These are phyloP conservation scores for Striga asiatica DNA, from an alignment of 257 asterid species.

Conservation along the genomic window DNA sequence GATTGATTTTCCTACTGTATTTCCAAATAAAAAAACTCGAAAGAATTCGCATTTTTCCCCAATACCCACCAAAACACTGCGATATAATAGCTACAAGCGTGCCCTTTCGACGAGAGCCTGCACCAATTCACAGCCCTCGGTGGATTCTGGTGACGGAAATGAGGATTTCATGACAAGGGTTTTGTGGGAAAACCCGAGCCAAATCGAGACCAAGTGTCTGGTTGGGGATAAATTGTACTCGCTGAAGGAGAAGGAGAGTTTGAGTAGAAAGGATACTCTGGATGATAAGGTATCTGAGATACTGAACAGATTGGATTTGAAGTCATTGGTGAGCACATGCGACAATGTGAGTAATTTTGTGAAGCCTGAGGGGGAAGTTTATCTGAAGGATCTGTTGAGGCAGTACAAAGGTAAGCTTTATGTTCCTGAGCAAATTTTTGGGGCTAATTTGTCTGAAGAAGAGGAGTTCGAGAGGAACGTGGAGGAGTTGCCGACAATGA, in stretches of 20 bases:
- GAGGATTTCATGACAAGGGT: slow-evolving; percentile 86
- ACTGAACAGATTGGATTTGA: slow-evolving; percentile 46
- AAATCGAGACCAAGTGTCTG: slow-evolving; percentile 70
- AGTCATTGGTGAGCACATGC: slow-evolving; percentile 27
- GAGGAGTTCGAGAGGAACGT: slow-evolving; percentile 66
- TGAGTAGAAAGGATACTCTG: slow-evolving; percentile 37
- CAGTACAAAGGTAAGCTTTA: slow-evolving; percentile 85
- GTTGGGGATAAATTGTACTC: slow-evolving; percentile 69
- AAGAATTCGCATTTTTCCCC: slow-evolving; percentile 14
- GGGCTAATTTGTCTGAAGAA: slow-evolving; percentile 65
- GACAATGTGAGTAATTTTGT: slow-evolving; percentile 14
- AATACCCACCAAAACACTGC: slow-evolving; percentile 23
- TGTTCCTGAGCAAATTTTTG: slow-evolving; percentile 88
- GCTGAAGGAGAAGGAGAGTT: slow-evolving; percentile 58
- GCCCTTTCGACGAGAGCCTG: slow-evolving; percentile 28
- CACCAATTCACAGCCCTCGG: slow-evolving; percentile 32
- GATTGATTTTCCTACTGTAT: slow-evolving; percentile 26
- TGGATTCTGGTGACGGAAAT: slow-evolving; percentile 26
- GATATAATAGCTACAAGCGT: slow-evolving; percentile 20
- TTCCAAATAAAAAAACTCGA: slow-evolving; percentile 20
- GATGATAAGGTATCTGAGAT: slow-evolving; percentile 32
- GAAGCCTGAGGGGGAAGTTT: slow-evolving; percentile 51
- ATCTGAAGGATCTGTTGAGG: slow-evolving; percentile 82
- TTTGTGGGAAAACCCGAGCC: slow-evolving; percentile 88
- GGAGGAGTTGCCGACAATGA: slow-evolving; percentile 67